Base-by-base conservation (phyloP, 2,329 filamentous ascomycete species). In the Xylaria sp. region DNA sequence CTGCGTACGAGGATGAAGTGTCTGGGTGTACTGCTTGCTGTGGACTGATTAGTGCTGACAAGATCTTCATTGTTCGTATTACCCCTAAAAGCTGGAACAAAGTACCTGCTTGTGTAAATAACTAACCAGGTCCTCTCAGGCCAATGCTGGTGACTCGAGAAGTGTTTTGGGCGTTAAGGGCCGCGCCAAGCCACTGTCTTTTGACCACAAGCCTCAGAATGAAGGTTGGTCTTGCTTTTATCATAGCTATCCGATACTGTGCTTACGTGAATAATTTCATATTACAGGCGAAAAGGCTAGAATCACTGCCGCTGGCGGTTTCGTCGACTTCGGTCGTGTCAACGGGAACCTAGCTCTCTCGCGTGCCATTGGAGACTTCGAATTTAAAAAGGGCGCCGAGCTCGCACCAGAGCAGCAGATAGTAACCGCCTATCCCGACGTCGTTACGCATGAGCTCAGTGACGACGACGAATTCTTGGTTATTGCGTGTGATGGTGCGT, bases 311-410 rank as follows among this genome's bases (percentile, higher is more conserved):
- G 96, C 96, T 53, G 96, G 96, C 79, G 96, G 96, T 59, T 98
- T 98, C 76, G 96, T 99, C 78, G 96, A 99, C 81, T 99, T 98
- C 79, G 96, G 96, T 72, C 93, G 96, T 79, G 96, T 99, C 76
- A 99, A 99, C 81, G 96, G 96, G 80, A 99, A 99, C 82, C 89
- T 99, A 54, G 96, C 96, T 55, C 86, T 99, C 70, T 99, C 96
- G 71, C 92, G 96, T 81, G 96, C 96, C 76, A 98, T 99, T 81
- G 96, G 96, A 75, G 96, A 99, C 81, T 99, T 99, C 79, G 96
- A 99, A 81, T 99, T 99, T 88, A 99, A 99, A 88, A 98, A 98
- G 88, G 97, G 94, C 81, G 93, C 95, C 75, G 94, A 98, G 78
- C 90, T 99, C 57, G 91, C 95, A 2, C 96, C 96, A n/a, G 96